These are phyloP conservation scores for Wickerhamomyces rabaulensis DNA, from an alignment of 805 yeast species.

Conservation along the genomic window DNA sequence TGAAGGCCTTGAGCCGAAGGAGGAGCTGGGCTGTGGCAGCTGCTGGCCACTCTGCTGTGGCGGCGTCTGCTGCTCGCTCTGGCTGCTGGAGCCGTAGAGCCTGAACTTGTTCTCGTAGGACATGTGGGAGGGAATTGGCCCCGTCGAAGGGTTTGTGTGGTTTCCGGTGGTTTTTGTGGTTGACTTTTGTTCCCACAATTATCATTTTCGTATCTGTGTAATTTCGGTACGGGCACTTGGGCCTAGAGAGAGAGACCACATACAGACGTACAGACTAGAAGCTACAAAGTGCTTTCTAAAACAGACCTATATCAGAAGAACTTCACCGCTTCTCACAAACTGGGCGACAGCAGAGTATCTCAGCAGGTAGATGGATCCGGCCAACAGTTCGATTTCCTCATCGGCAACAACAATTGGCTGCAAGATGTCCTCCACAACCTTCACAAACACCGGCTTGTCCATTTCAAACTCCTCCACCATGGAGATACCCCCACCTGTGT, in stretches of 20 bases:
- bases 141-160: too few relatives aligned
- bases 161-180: too few relatives aligned
- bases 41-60: not conserved
- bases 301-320: conserved; percentile 33
- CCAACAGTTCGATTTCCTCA: conserved; percentile 51
- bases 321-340: conserved; percentile 35
- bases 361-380: conserved; percentile 71
- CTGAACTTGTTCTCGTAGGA: not conserved
- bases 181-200: too few relatives aligned
- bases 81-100: not conserved
- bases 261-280: too few relatives aligned
- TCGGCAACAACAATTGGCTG: conserved; percentile 41
- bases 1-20: conserved; percentile 19
- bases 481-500: conserved; percentile 54
- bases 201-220: not conserved
- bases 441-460: conserved; percentile 71
- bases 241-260: too few relatives aligned
- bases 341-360: conserved; percentile 52
- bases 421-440: conserved; percentile 37
- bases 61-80: not conserved
- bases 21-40: conserved; percentile 5
- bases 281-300: not conserved
- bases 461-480: conserved; percentile 82
- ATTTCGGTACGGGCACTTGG: not conserved
- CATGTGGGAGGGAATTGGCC: not conserved